Conservation (phyloP, 495 filamentous ascomycete species). For the Hyaloscypha bicolor region DNA sequence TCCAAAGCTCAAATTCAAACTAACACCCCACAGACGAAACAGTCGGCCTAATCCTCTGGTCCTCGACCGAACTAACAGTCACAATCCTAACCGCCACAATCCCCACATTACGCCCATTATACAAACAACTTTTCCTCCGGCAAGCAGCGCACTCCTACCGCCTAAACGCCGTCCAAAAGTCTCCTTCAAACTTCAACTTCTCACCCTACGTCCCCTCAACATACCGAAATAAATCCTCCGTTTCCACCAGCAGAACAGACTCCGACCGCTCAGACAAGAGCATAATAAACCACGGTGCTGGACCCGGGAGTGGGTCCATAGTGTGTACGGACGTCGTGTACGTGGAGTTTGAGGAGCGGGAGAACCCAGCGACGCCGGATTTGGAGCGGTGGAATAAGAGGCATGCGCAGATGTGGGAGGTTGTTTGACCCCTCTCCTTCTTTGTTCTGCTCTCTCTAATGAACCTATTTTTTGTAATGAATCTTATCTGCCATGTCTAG, state of each 20-base stretch:
- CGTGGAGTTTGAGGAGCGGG: background rate
- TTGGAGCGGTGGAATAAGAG: background rate
- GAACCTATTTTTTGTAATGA: background rate
- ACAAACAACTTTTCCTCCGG: constrained; percentile 5
- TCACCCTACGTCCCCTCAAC: background rate
- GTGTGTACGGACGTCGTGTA: background rate
- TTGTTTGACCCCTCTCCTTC: background rate
- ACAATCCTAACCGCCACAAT: constrained; percentile 14
- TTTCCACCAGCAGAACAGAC: background rate
- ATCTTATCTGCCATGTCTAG: background rate
- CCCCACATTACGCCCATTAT: constrained; percentile 13
- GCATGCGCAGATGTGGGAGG: background rate
- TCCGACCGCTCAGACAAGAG: background rate
- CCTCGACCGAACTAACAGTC: background rate
- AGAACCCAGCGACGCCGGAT: background rate
- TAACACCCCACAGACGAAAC: background rate
- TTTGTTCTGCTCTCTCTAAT: background rate
- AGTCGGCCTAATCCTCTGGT: constrained; percentile 2
- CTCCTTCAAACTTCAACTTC: background rate
- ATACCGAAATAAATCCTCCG: background rate
- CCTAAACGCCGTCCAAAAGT: background rate
- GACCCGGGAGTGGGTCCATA: background rate
- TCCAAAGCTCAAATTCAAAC: background rate
- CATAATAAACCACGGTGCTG: background rate
- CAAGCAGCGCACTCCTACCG: background rate